Evolutionary conservation across 2,329 filamentous ascomycete genomes (phyloP).

Genomic region (Sporothrix curviconia): DNA sequence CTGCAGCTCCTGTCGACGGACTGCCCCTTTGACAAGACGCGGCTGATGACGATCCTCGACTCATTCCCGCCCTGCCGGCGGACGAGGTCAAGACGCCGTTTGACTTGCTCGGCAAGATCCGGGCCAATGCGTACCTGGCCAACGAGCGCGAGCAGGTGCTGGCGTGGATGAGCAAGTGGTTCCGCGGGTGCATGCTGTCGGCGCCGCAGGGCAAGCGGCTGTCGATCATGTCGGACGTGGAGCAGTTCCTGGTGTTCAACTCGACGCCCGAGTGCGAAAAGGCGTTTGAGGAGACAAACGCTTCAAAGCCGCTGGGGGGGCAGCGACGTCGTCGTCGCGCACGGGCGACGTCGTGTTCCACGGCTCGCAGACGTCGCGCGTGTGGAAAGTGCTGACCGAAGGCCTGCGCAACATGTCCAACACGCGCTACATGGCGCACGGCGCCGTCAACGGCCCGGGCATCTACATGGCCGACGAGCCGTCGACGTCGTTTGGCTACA

Average conservation of each 20-base stretch:
- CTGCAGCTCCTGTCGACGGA: constrained; percentile 17
- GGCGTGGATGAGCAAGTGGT: constrained; percentile 21
- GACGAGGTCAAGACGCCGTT: constrained; percentile 7
- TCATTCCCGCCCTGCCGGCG: constrained; percentile 19
- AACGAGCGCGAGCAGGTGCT: constrained; percentile 18
- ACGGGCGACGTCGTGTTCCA: constrained; percentile 20
- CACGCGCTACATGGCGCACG: constrained; percentile 17
- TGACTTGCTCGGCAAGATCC: constrained; percentile 19
- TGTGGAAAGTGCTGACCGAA: constrained; percentile 22
- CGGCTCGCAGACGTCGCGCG: constrained; percentile 14
- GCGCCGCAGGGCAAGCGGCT: constrained; percentile 19
- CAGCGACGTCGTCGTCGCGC: background rate
- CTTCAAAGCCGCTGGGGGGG: background rate
- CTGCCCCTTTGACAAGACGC: constrained; percentile 16
- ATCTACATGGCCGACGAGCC: constrained; percentile 21
- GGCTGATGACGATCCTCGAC: constrained; percentile 17
- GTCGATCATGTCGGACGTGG: constrained; percentile 19
- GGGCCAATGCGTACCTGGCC: background rate
- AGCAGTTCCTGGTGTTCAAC: constrained; percentile 23
- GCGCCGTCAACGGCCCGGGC: constrained; percentile 14
- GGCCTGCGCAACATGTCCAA: constrained; percentile 20
- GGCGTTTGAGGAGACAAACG: constrained; percentile 14
- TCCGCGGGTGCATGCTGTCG: constrained; percentile 22
- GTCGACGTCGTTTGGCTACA: constrained; percentile 13
- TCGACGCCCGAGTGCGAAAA: constrained; percentile 19